Evolutionary conservation across 108 stramenopile species (phyloP).

Genomic region (Skeletonema potamos): DNA sequence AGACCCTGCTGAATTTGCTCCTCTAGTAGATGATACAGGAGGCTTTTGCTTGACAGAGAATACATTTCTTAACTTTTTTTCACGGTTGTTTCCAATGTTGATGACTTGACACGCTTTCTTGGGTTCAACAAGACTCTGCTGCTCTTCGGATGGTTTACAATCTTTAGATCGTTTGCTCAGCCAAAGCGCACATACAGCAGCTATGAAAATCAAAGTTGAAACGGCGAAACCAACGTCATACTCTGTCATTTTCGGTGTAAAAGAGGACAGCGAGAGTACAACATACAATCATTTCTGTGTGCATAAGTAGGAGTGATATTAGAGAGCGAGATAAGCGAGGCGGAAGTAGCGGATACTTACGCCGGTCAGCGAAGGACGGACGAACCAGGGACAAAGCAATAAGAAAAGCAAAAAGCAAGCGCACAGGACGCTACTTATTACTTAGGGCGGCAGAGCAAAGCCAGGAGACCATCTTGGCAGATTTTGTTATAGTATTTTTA

Average conservation of each 20-base stretch:
- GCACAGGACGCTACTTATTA: too few species aligned
- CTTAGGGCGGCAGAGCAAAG: too few species aligned
- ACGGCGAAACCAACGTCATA: neutral
- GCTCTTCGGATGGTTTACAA: neutral
- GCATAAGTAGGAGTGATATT: too few species aligned
- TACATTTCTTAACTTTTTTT: constrained; percentile 23
- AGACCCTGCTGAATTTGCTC: neutral
- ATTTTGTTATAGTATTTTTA: neutral
- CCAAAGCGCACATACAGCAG: neutral
- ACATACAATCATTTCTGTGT: too few species aligned
- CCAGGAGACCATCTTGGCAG: neutral
- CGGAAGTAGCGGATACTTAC: too few species aligned
- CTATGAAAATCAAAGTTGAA: neutral
- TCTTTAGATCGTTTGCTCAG: neutral
- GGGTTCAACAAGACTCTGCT: neutral
- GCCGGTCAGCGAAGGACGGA: neutral
- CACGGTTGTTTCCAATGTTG: neutral
- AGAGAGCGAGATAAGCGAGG: too few species aligned
- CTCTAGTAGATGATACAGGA: neutral
- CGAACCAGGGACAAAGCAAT: neutral
- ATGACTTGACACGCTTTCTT: neutral
- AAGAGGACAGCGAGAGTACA: too few species aligned
- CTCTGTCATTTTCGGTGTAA: neutral
- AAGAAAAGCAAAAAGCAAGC: too few species aligned
- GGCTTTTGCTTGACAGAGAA: constrained; percentile 42